phyloP scores from a whole-genome alignment of 805 yeast genomes.

The Candida sithepensis region DNA sequence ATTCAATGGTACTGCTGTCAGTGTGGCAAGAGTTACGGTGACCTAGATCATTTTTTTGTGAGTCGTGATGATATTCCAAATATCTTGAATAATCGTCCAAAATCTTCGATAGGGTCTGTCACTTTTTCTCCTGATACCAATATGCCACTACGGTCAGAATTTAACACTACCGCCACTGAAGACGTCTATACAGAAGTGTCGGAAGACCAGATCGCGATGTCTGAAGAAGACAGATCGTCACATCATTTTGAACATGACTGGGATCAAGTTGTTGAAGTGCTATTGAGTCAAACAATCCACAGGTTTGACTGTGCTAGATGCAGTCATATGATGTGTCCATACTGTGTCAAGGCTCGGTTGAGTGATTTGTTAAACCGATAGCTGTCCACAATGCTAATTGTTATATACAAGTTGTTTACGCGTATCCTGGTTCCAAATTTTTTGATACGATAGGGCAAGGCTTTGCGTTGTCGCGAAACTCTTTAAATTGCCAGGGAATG shows the following conservation, averaged over 20 bases:
- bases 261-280: slow-evolving; percentile 12
- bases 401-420: neutral
- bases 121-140: neutral
- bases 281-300: slow-evolving; percentile 13
- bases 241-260: slow-evolving; percentile 3
- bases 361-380: slow-evolving; percentile 16
- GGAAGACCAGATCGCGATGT: neutral
- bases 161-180: neutral
- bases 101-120: neutral
- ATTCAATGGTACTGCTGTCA: slow-evolving; percentile 32
- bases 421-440: neutral
- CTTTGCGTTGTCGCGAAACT: neutral
- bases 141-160: neutral
- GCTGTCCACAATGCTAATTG: slow-evolving; percentile 1
- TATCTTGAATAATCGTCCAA: neutral
- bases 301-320: slow-evolving; percentile 29
- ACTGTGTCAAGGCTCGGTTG: slow-evolving; percentile 29
- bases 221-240: neutral
- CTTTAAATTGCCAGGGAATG: neutral
- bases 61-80: neutral
- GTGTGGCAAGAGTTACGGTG: slow-evolving; percentile 29
- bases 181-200: no score
- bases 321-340: slow-evolving; percentile 32
- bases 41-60: slow-evolving; percentile 18
- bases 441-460: neutral